These are phyloP conservation scores for Apophysomyces sp. DNA, from an alignment of 371 early-diverging fungal species.

Conservation along the genomic window DNA sequence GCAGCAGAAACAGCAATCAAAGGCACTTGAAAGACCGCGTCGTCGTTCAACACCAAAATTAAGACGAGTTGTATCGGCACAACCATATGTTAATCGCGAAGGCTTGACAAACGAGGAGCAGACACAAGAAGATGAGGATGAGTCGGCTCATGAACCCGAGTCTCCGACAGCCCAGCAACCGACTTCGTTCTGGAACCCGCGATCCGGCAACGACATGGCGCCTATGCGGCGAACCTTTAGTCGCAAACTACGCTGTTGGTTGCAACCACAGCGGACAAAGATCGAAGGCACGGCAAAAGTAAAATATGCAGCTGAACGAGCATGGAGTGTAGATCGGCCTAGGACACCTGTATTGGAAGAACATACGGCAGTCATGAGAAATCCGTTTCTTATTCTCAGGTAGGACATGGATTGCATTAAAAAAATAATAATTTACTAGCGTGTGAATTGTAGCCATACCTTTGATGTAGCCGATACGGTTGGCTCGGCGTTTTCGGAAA, in stretches of 20 bases:
- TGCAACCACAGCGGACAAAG: constrained; percentile 32
- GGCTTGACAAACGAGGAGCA: neutral
- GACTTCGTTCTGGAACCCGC: constrained; percentile 43
- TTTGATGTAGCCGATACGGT: constrained; percentile 15
- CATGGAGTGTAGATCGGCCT: constrained; percentile 23
- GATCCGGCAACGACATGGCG: constrained; percentile 18
- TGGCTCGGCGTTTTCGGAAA: constrained; percentile 15
- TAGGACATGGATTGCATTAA: neutral
- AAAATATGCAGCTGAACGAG: constrained; percentile 17
- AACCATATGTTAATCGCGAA: neutral
- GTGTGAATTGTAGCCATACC: constrained; percentile 13
- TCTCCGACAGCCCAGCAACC: neutral
- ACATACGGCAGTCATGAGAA: constrained; percentile 6
- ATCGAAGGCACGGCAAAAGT: constrained; percentile 27
- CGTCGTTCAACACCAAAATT: constrained; percentile 6
- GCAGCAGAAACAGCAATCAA: neutral
- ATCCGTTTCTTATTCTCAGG: constrained; percentile 37
- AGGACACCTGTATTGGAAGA: constrained; percentile 18
- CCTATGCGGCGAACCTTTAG: constrained; percentile 30
- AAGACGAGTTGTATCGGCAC: constrained; percentile 12
- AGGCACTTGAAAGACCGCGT: neutral
- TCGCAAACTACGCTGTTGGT: constrained; percentile 28
- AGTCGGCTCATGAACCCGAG: neutral
- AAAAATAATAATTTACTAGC: neutral
- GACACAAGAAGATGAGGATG: neutral